Conservation (phyloP, 2,329 filamentous ascomycete genomes). For the Dothiorella sarmentorum region DNA sequence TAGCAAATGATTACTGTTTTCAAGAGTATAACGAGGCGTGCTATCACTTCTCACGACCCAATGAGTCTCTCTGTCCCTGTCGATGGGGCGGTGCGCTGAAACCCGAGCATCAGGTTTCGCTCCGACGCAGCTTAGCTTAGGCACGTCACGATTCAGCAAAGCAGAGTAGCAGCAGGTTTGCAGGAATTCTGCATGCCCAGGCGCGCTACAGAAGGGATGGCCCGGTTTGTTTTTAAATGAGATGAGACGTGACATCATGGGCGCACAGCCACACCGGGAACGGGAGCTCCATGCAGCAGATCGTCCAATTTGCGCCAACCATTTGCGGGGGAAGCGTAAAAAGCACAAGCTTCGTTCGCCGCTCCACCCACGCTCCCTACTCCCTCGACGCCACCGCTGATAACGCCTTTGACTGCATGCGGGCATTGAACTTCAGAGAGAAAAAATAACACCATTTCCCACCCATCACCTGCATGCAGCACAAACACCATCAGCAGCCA, state of each 20-base stretch:
- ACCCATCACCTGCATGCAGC: neutral
- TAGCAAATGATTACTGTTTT: neutral
- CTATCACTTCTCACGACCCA: too few relatives aligned
- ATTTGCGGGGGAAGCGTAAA: neutral
- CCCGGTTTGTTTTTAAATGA: neutral
- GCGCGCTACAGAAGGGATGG: neutral
- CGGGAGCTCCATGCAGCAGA: neutral
- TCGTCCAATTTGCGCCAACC: neutral
- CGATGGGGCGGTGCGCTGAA: neutral
- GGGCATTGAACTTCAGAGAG: neutral
- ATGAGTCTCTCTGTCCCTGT: too few relatives aligned
- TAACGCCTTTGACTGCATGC: neutral
- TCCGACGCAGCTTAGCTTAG: neutral
- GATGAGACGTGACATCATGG: constrained; percentile 1
- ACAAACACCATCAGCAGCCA: neutral
- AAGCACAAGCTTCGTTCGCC: neutral
- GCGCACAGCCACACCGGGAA: constrained; percentile 1
- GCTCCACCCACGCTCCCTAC: neutral
- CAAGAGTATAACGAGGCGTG: too few relatives aligned
- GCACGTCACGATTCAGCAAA: neutral
- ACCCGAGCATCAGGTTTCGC: neutral
- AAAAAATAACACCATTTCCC: neutral
- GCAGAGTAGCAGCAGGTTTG: neutral
- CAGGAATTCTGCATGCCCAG: constrained; percentile 2
- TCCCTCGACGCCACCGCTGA: too few relatives aligned